Conservation (phyloP, 371 early-diverging fungal genomes). For the Capillidium rhysosporum region DNA sequence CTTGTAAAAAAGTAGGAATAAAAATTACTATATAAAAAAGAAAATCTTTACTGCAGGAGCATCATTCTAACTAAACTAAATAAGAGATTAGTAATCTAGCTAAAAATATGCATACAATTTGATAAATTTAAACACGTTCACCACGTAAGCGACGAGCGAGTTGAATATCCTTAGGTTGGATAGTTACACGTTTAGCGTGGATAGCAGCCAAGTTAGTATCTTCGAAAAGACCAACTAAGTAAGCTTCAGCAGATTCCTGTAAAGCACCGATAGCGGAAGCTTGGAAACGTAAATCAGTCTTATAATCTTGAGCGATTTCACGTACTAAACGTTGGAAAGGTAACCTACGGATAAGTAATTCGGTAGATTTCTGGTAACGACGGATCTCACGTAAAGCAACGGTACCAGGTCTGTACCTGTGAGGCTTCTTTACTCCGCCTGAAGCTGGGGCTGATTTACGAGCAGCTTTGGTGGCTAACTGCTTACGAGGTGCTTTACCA, state of each 20-base stretch:
- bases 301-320: slow-evolving; percentile 91
- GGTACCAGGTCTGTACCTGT: slow-evolving; percentile 72
- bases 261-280: slow-evolving; percentile 93
- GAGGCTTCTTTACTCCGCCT: slow-evolving; percentile 59
- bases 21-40: no score
- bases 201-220: slow-evolving; percentile 98
- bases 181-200: slow-evolving; percentile 99
- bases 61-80: no score
- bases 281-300: slow-evolving; percentile 96
- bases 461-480: slow-evolving; percentile 69
- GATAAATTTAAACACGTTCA: slow-evolving; percentile 58
- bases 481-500: slow-evolving; percentile 73
- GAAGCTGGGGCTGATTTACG: slow-evolving; percentile 60
- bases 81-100: no score
- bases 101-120: no score
- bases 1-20: no score
- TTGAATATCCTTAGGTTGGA: slow-evolving; percentile 98
- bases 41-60: no score
- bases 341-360: slow-evolving; percentile 92
- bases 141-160: slow-evolving; percentile 91
- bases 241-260: slow-evolving; percentile 98
- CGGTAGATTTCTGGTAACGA: slow-evolving; percentile 96
- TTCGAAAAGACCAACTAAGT: slow-evolving; percentile 89
- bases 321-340: slow-evolving; percentile 97
- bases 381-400: slow-evolving; percentile 90